Percentiles rank a stretch among this genome's conserved stretches.
These are phyloP conservation scores for Neurospora terricola DNA, from an alignment of 495 filamentous ascomycete genomes.

Conservation along the genomic window DNA sequence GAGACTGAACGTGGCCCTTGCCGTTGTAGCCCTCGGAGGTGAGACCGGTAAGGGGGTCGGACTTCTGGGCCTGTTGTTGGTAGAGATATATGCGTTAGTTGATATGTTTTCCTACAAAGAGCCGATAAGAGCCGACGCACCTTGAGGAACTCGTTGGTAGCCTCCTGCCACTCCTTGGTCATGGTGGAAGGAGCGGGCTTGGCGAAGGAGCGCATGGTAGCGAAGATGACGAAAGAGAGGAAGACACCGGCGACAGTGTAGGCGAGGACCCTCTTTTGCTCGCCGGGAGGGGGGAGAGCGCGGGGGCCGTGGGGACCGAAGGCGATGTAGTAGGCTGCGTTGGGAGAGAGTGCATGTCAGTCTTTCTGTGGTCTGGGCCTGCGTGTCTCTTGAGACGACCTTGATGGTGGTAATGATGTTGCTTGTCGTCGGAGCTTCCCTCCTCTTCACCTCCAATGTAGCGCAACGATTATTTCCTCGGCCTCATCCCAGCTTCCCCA, in stretches of 20 bases:
- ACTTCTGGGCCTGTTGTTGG: slow-evolving; percentile 56
- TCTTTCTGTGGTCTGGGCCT: background rate
- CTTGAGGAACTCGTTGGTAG: slow-evolving; percentile 81
- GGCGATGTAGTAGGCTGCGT: slow-evolving; percentile 92
- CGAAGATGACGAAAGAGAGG: slow-evolving; percentile 56
- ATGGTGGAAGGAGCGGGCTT: slow-evolving; percentile 70
- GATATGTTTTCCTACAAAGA: background rate
- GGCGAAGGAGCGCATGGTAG: slow-evolving; percentile 51
- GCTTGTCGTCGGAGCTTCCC: background rate
- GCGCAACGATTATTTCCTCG: background rate
- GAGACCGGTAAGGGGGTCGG: slow-evolving; percentile 84
- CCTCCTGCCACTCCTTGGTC: slow-evolving; percentile 92
- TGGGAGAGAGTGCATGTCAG: slow-evolving; percentile 4
- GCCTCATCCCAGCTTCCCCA: background rate
- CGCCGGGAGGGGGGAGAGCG: slow-evolving; percentile 66
- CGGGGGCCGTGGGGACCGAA: slow-evolving; percentile 95
- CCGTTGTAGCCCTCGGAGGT: slow-evolving; percentile 71
- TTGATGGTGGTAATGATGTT: slow-evolving; percentile 4
- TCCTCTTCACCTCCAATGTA: background rate
- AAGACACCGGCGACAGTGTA: slow-evolving; percentile 57
- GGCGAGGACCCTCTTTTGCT: slow-evolving; percentile 60
- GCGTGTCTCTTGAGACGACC: slow-evolving; percentile 3
- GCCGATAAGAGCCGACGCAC: slow-evolving; percentile 32
- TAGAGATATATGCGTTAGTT: background rate
- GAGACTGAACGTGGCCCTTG: slow-evolving; percentile 73